Percentiles rank a stretch among this genome's conserved stretches.
Evolutionary conservation across 1,284 basidiomycete genomes (phyloP).

Genomic region (Tilletia horrida): DNA sequence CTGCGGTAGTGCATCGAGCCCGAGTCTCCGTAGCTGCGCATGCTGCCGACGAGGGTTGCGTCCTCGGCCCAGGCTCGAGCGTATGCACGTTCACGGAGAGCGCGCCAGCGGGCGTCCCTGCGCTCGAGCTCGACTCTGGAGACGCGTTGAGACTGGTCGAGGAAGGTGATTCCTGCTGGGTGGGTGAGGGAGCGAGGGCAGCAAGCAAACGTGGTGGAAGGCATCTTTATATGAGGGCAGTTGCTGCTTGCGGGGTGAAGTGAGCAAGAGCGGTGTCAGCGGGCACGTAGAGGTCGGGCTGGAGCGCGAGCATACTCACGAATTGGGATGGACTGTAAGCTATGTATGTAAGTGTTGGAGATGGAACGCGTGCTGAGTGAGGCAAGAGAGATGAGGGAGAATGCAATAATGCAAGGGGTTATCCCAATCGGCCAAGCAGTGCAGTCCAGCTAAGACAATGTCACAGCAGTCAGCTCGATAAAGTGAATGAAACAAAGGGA

Average conservation of each 20-base stretch:
- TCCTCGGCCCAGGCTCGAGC: constrained; percentile 42
- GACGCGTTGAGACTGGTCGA: constrained; percentile 42
- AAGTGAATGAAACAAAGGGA: too few species aligned
- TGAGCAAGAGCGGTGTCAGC: too few species aligned
- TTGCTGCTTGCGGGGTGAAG: not conserved
- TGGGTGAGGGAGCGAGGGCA: constrained; percentile 32
- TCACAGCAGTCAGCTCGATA: too few species aligned
- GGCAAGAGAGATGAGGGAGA: too few species aligned
- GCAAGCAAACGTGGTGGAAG: constrained; percentile 21
- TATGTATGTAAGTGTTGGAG: too few species aligned
- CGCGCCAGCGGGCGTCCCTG: constrained; percentile 38
- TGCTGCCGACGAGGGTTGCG: constrained; percentile 37
- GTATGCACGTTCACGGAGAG: constrained; percentile 36
- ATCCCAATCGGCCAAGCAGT: too few species aligned
- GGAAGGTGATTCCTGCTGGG: constrained; percentile 36
- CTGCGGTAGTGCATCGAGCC: not conserved
- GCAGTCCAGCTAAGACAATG: too few species aligned
- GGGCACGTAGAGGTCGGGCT: too few species aligned
- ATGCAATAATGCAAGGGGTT: too few species aligned
- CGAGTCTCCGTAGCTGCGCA: constrained; percentile 13
- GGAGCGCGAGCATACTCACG: too few species aligned
- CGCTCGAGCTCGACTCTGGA: constrained; percentile 41
- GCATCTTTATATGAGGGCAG: not conserved
- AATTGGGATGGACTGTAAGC: too few species aligned
- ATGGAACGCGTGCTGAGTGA: too few species aligned